phyloP scores from a whole-genome alignment of 2,329 filamentous ascomycete species.

The Chaetomium olivaceum region DNA sequence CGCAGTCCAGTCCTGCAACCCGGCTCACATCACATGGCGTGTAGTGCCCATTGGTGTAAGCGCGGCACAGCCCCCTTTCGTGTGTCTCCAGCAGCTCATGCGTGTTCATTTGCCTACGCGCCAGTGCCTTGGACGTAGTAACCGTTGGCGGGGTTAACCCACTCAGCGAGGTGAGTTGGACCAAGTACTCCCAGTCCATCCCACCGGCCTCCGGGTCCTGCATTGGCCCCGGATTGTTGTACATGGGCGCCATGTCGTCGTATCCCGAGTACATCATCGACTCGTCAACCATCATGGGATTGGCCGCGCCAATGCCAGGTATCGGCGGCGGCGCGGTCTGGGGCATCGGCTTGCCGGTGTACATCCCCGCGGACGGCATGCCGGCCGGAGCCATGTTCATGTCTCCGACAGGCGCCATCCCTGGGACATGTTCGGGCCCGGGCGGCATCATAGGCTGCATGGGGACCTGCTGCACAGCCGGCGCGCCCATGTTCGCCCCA shows the following conservation, averaged over 20 bases:
- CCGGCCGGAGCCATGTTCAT: not conserved
- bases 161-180: slow-evolving; percentile 42
- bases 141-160: slow-evolving; percentile 28
- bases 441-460: not conserved
- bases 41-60: not conserved
- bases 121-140: slow-evolving; percentile 23
- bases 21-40: too few relatives aligned
- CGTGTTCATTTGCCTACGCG: not conserved
- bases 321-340: slow-evolving; percentile 16
- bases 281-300: slow-evolving; percentile 31
- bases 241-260: slow-evolving; percentile 37
- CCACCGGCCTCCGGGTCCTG: slow-evolving; percentile 37
- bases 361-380: slow-evolving; percentile 8
- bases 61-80: not conserved
- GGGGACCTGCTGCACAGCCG: not conserved
- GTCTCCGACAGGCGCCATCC: not conserved
- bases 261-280: slow-evolving; percentile 32
- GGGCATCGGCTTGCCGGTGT: slow-evolving; percentile 22
- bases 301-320: slow-evolving; percentile 11
- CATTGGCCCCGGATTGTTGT: slow-evolving; percentile 28
- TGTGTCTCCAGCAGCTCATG: not conserved
- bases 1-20: not conserved
- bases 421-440: not conserved
- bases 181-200: slow-evolving; percentile 53
- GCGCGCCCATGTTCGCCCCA: not conserved